These are phyloP conservation scores for Solanum chiquidenum DNA, from an alignment of 257 asterid genomes.

Conservation along the genomic window DNA sequence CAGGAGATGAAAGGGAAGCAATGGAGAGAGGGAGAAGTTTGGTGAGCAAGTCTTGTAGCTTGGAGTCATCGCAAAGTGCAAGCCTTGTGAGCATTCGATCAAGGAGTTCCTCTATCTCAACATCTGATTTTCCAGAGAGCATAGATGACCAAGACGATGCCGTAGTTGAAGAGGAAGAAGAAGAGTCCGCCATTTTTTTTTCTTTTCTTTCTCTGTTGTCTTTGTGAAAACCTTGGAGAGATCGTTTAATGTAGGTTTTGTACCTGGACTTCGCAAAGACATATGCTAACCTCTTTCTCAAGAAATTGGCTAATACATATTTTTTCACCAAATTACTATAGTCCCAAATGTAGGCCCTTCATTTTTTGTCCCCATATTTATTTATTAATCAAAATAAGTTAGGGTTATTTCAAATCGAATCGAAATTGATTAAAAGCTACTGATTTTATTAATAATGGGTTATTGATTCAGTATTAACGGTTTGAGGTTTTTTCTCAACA, in stretches of 20 bases:
- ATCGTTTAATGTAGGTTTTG: background rate
- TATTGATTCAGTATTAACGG: no score
- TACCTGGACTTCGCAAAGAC: background rate
- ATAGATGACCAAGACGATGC: conserved; percentile 35
- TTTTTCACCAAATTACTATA: background rate
- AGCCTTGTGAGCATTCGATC: conserved; percentile 89
- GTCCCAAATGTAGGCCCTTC: background rate
- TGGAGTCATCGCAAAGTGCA: conserved; percentile 87
- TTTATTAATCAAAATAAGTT: no score
- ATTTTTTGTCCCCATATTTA: no score
- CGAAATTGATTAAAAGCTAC: no score
- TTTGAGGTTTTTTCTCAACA: no score
- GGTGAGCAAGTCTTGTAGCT: conserved; percentile 80
- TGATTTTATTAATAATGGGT: no score
- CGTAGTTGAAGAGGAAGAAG: conserved; percentile 20
- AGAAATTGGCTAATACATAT: background rate
- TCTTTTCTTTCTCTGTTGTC: no score
- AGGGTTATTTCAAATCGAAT: no score
- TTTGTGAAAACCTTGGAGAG: background rate
- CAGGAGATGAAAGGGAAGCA: conserved; percentile 62
- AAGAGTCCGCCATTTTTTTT: conserved; percentile 37
- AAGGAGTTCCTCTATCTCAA: conserved; percentile 65
- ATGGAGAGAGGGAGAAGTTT: conserved; percentile 84
- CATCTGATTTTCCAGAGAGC: conserved; percentile 62
- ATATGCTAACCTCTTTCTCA: background rate